phyloP scores from a whole-genome alignment of 305 asterid species.

The Salvia sclarea region DNA sequence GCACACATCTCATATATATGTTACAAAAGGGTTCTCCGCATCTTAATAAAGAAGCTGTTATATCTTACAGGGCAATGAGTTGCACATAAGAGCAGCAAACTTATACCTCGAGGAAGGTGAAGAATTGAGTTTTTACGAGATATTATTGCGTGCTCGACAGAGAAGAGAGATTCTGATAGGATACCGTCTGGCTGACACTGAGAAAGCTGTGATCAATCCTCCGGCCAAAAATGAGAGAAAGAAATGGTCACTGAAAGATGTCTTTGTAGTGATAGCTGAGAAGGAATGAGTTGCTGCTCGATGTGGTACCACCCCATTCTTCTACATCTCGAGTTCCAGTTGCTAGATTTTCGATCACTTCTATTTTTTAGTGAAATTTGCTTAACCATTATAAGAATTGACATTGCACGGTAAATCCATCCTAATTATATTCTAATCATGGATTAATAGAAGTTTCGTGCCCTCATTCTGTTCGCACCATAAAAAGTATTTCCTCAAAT shows the following conservation, averaged over 20 bases:
- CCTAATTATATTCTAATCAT: too few species aligned
- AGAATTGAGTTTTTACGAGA: slow-evolving; percentile 80
- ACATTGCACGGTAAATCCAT: too few species aligned
- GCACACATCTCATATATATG: too few species aligned
- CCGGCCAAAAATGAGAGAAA: slow-evolving; percentile 55
- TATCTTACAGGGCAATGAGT: slow-evolving; percentile 76
- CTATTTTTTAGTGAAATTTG: too few species aligned
- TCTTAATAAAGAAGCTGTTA: not conserved
- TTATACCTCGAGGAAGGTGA: slow-evolving; percentile 66
- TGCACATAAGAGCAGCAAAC: slow-evolving; percentile 83
- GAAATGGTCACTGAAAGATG: slow-evolving; percentile 72
- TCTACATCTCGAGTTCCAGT: too few species aligned
- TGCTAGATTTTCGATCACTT: too few species aligned
- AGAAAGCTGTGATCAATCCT: slow-evolving; percentile 80
- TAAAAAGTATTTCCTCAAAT: too few species aligned
- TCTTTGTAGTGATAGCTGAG: slow-evolving; percentile 80
- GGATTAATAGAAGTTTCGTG: too few species aligned
- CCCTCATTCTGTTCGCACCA: too few species aligned
- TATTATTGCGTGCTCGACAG: slow-evolving; percentile 75
- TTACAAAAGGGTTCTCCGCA: not conserved
- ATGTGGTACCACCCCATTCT: too few species aligned
- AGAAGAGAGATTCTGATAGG: slow-evolving; percentile 87
- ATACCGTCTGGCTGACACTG: slow-evolving; percentile 66
- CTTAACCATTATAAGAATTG: too few species aligned
- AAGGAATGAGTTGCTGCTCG: slow-evolving; percentile 46